Base-by-base conservation (phyloP, 495 filamentous ascomycete genomes). In the Aspergillus campestris region DNA sequence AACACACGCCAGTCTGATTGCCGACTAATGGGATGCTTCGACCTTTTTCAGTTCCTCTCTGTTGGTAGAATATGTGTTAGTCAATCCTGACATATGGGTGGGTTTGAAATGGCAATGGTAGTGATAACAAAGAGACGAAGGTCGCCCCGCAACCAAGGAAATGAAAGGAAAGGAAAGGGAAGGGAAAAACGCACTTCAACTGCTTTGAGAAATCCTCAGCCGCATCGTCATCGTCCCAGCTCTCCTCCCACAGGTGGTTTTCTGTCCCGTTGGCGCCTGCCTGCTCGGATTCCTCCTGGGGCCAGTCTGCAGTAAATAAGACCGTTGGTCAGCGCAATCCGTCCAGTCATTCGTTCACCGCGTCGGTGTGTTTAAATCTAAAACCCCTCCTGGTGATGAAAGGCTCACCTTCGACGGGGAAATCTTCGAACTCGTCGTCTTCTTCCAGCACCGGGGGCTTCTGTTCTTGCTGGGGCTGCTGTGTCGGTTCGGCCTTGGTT, bases 361-460 rank as follows among this genome's bases (percentile, higher is more conserved):
- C 18, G 18, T 24, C 18, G 18, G 18, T 24, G 4, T 24, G 18
- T 24, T 1, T 24, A n/a, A n/a, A n/a, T n/a, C n/a, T 24, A 4
- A 24, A 24, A 24, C 18, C 18, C 18, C 18, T 4, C 4, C 18
- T 24, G 18, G 18, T 24, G 18, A 24, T 24, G 2, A 4, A 24
- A 2, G 18, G 18, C 18, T 40, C 64, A 95, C 92, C 88, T 73
- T 97, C 91, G 42, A 94, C 85, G 27, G 92, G 94, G 65, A 98
- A 98, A 65, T 98, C 92, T 66, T 98, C 92, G 55, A 98, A 98
- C 70, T 98, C 92, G 62, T 98, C 92, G 57, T 98, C 92, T 58
- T 98, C 92, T 59, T 95, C 92, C 15, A 96, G 72, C 30, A 86
- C 79, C 42, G 84, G 72, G 36, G 78, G 71, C 42, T 74, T 75